Conservation (phyloP, 257 asterid genomes). For the Ajuga chamaepitys region DNA sequence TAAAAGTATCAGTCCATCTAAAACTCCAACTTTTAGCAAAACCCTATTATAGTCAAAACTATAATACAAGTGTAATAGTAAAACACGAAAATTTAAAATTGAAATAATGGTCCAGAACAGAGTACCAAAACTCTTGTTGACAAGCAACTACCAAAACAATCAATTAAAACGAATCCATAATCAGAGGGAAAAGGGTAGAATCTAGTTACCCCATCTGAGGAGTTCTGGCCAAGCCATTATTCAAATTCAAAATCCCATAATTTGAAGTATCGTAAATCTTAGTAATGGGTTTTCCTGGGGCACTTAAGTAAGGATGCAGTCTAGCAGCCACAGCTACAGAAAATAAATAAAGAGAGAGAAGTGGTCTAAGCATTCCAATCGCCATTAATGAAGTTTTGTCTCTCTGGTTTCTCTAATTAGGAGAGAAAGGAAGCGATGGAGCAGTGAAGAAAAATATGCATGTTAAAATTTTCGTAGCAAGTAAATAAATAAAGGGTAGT, state of each 20-base stretch:
- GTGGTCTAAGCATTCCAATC: slow-evolving; percentile 18
- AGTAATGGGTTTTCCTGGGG: slow-evolving; percentile 30
- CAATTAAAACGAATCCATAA: background rate
- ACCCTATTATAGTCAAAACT: background rate
- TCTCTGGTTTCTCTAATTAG: background rate
- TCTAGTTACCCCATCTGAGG: slow-evolving; percentile 89
- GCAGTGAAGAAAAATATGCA: background rate
- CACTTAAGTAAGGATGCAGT: slow-evolving; percentile 55
- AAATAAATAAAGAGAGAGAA: slow-evolving; percentile 26
- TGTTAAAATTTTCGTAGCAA: background rate
- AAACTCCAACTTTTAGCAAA: background rate
- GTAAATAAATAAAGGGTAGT: background rate
- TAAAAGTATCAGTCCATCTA: background rate
- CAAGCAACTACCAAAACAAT: background rate
- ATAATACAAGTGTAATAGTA: too few relatives aligned
- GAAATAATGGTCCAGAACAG: background rate
- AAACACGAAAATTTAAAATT: background rate
- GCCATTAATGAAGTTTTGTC: slow-evolving; percentile 24
- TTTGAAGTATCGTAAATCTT: slow-evolving; percentile 71
- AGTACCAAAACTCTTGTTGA: background rate
- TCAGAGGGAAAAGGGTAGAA: background rate
- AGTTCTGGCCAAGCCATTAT: slow-evolving; percentile 70
- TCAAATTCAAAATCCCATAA: slow-evolving; percentile 65
- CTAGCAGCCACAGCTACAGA: slow-evolving; percentile 30
- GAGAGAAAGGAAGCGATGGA: background rate